Evolutionary conservation across 2,329 filamentous ascomycete species (phyloP), one percentile per base, ranked within the genome.

Genomic region (Zopfia rhizophila): DNA sequence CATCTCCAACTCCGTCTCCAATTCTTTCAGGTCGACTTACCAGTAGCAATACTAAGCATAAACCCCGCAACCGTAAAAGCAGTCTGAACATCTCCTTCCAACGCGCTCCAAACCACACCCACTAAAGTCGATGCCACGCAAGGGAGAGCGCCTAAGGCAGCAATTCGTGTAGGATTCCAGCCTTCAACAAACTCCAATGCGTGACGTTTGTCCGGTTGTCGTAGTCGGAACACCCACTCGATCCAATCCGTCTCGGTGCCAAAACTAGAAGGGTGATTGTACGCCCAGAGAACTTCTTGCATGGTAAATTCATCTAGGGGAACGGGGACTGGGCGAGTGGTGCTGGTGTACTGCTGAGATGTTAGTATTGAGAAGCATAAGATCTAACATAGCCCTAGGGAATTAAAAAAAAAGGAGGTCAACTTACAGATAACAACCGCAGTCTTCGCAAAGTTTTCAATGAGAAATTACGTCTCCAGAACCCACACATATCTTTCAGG

Each of bases 161-260:
- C 24, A 23, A 56, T 38, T 2, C 50, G 31, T 7, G 38, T 36
- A 8, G 27, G 21, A 24, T 54, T 53, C 53, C 53, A 56, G 14
- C 53, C 53, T 25, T 56, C 53, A n/a, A 56, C 51, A 18, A 56
- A 54, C 17, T 56, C 53, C 2, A 56, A 33, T 11, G 51, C 43
- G 25, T 51, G 51, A 3, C 50, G 41, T 29, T 51, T 48, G 13
- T 51, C 33, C 4, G 12, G 38, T 24, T 33, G 46, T n/a, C 51
- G 46, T 2, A 56, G 43, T 4, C 48, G 42, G 24, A 54, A 56
- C 1, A 51, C 47, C 53, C 53, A 56, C 19, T 51, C 38, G 28
- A 54, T 48, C 50, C 50, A 56, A 13, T 47, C 46, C 2, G 25
- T 32, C 3, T 48, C 38, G 36, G 22, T 35, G 5, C 12, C 29